Evolutionary conservation across 2,329 filamentous ascomycete species (phyloP).

Genomic region (Ramularia collo-cygni): DNA sequence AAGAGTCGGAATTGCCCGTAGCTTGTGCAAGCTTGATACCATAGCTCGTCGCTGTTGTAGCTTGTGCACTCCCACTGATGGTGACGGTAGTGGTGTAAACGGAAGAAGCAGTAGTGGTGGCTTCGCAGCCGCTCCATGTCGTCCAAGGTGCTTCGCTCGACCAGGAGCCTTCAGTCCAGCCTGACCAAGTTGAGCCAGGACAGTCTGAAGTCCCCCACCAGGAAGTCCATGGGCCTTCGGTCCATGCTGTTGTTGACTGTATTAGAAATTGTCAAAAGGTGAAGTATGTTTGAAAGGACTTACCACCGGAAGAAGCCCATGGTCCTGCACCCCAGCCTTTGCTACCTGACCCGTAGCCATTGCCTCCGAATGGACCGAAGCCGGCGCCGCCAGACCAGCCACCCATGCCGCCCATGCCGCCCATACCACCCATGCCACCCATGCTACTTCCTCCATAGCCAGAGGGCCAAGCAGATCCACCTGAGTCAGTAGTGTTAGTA

Average conservation of each 20-base stretch:
- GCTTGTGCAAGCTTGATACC: constrained; percentile 27
- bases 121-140: constrained; percentile 29
- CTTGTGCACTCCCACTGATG: constrained; percentile 14
- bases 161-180: constrained; percentile 30
- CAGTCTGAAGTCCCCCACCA: constrained; percentile 32
- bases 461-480: constrained; percentile 16
- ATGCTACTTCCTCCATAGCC: constrained; percentile 5
- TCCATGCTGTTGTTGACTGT: constrained; percentile 24
- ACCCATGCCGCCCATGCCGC: constrained; percentile 6
- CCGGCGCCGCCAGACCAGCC: constrained; percentile 10
- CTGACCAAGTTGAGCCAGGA: constrained; percentile 29
- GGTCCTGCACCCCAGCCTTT: constrained; percentile 27
- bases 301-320: constrained; percentile 22
- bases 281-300: too few relatives aligned
- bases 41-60: constrained; percentile 23
- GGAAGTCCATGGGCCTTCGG: constrained; percentile 29
- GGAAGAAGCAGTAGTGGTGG: constrained; percentile 26
- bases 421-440: constrained; percentile 5
- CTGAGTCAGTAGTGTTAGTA: too few relatives aligned
- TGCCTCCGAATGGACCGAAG: constrained; percentile 22
- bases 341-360: constrained; percentile 8
- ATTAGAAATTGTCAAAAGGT: too few relatives aligned
- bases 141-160: constrained; percentile 30
- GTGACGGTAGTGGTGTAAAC: constrained; percentile 27
- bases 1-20: constrained; percentile 1